phyloP scores from a whole-genome alignment of 768 basidiomycete genomes.

The Rhodocollybia butyracea region DNA sequence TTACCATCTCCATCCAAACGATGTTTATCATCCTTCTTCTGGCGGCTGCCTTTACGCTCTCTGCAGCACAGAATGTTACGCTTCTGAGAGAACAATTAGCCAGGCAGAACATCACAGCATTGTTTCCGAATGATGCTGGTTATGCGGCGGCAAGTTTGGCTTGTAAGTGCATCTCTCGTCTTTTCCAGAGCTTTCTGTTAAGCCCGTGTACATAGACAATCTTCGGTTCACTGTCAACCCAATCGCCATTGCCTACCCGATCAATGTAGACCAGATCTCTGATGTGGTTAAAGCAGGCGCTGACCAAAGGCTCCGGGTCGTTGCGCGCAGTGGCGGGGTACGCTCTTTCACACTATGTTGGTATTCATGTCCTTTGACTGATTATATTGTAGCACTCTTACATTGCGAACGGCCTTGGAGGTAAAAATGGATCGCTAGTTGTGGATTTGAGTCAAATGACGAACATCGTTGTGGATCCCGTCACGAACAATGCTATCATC shows the following conservation, averaged over 20 bases:
- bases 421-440: conserved; percentile 37
- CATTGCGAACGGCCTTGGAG: conserved; percentile 40
- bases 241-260: conserved; percentile 18
- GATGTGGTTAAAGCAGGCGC: conserved; percentile 17
- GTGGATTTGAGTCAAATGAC: conserved; percentile 38
- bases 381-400: conserved; percentile 34
- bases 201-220: conserved; percentile 13
- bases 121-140: conserved; percentile 17
- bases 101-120: background rate
- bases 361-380: background rate
- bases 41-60: background rate
- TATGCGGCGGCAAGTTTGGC: conserved; percentile 20
- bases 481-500: conserved; percentile 29
- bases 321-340: conserved; percentile 22
- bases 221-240: conserved; percentile 19
- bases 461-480: conserved; percentile 26
- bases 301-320: conserved; percentile 15
- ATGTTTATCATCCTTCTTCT: background rate
- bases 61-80: background rate
- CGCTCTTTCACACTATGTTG: background rate
- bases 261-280: conserved; percentile 15
- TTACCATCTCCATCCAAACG: background rate
- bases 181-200: background rate
- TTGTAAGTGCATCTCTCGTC: conserved; percentile 12
- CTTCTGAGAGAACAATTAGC: background rate